A percentile compares a stretch with the other conserved stretches of the same genome.
Evolutionary conservation across 1,139 yeast genomes (phyloP).

Genomic region (Candida tropicalis): DNA sequence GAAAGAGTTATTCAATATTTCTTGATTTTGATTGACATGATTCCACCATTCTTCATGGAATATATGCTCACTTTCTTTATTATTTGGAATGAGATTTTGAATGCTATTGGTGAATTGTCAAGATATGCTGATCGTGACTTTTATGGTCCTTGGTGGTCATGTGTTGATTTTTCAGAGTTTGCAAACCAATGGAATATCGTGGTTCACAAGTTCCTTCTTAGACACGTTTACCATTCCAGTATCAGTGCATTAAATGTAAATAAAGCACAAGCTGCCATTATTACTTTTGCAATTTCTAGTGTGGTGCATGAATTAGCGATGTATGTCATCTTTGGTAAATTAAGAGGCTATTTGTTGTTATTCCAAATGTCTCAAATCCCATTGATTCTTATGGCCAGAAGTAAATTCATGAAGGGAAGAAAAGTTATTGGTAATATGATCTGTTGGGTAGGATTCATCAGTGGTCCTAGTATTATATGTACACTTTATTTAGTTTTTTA

Average conservation of each 20-base stretch:
- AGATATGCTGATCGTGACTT: slow-evolving; percentile 87
- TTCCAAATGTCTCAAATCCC: slow-evolving; percentile 88
- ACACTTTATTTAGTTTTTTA: slow-evolving; percentile 79
- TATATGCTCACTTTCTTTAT: slow-evolving; percentile 81
- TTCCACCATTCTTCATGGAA: slow-evolving; percentile 76
- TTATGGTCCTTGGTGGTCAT: slow-evolving; percentile 98
- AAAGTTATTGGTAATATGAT: slow-evolving; percentile 74
- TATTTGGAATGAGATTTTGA: slow-evolving; percentile 93
- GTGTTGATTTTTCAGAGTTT: slow-evolving; percentile 91
- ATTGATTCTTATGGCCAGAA: slow-evolving; percentile 54
- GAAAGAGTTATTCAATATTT: slow-evolving; percentile 58
- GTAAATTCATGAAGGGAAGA: slow-evolving; percentile 53
- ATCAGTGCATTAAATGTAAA: slow-evolving; percentile 73
- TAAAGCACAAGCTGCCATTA: slow-evolving; percentile 67
- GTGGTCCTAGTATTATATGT: slow-evolving; percentile 90
- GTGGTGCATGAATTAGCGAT: slow-evolving; percentile 88
- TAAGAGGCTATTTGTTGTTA: slow-evolving; percentile 77
- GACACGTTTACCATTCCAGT: slow-evolving; percentile 94
- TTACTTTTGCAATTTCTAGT: slow-evolving; percentile 83
- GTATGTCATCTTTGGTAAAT: slow-evolving; percentile 79
- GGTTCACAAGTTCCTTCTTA: slow-evolving; percentile 83
- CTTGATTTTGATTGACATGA: slow-evolving; percentile 66
- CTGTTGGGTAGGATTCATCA: slow-evolving; percentile 90
- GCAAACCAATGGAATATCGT: slow-evolving; percentile 95
- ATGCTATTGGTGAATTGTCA: slow-evolving; percentile 86